Evolutionary conservation across 1,139 yeast species (phyloP), one percentile per base, ranked within the genome.

Genomic region (Blastobotrys malaysiensis): DNA sequence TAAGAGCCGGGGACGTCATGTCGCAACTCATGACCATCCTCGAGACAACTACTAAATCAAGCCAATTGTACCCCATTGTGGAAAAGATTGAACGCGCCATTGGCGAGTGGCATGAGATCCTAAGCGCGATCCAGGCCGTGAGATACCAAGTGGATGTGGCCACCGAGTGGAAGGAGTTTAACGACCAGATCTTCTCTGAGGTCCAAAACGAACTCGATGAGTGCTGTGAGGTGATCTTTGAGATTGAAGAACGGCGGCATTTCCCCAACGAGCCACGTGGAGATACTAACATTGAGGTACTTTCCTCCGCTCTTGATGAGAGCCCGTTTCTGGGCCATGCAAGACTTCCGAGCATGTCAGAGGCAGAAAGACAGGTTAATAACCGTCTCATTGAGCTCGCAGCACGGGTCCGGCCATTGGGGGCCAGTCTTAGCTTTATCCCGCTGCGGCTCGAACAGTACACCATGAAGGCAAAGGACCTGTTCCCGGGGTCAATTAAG

Each of bases 351-450:
- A 60, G 54, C 46, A 53, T 70, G 45, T 62, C 71, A 21, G 58
- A 67, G 21, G 58, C 66, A 46, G 66, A 69, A 51, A 58, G 74
- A 45, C 66, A 65, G 60, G 43, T 57, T 56, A 49, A 74, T 59
- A 59, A 65, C 6, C 69, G 69, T 24, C 74, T 73, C 56, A 52
- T 69, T 13, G 62, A 59, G 3, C 63, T 77, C 9, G 73, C 71
- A 26, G 60, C 70, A 5, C 66, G 73, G 31, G 61, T 82, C 11
- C 73, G 72, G 36, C 88, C 88, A 0, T 69, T 84, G 48, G 71
- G 73, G 47, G 84, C 83, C 1, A 83, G 91, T 18, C 63, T 86
- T n/a, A 76, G 78, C 47, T 77, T 83, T 54, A 72, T 86, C 3
- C 87, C 88, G 0, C 63, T 72, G 14, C 71, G 86, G 52, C 72